phyloP scores from a whole-genome alignment of 306 rosid species.

The Dryas octopetala region DNA sequence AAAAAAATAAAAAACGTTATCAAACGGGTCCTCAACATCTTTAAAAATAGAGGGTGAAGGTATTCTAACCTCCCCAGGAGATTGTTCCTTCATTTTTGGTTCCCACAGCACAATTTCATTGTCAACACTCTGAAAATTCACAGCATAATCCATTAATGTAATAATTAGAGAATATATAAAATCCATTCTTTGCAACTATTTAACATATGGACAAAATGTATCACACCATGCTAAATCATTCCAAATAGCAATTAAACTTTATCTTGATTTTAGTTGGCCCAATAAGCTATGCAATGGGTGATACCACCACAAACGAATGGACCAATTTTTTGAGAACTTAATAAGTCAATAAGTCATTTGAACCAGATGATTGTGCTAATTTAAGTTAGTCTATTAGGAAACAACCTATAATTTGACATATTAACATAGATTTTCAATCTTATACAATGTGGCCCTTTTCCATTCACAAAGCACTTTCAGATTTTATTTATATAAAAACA shows the following conservation, averaged over 20 bases:
- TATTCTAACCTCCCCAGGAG: conserved; percentile 83
- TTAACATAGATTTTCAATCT: neutral
- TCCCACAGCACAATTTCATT: conserved; percentile 94
- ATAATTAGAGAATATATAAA: conserved; percentile 11
- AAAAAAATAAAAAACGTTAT: neutral
- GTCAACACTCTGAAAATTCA: conserved; percentile 81
- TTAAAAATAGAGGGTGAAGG: conserved; percentile 15
- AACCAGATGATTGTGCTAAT: neutral
- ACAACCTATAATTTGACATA: neutral
- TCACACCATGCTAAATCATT: neutral
- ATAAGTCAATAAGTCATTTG: neutral
- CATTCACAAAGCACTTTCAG: conserved; percentile 9
- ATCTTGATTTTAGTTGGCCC: neutral
- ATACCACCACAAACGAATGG: conserved; percentile 1
- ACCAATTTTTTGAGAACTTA: neutral
- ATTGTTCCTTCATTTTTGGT: conserved; percentile 88
- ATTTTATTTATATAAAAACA: conserved; percentile 2
- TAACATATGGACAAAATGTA: neutral
- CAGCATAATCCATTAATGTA: conserved; percentile 17
- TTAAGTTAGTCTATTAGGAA: neutral
- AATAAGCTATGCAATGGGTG: neutral
- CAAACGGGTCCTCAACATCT: neutral
- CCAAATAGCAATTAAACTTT: neutral
- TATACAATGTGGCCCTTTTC: neutral
- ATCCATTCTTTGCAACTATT: neutral